These are phyloP conservation scores for Syzygium syzygioides DNA, from an alignment of 441 rosid genomes.

Conservation along the genomic window DNA sequence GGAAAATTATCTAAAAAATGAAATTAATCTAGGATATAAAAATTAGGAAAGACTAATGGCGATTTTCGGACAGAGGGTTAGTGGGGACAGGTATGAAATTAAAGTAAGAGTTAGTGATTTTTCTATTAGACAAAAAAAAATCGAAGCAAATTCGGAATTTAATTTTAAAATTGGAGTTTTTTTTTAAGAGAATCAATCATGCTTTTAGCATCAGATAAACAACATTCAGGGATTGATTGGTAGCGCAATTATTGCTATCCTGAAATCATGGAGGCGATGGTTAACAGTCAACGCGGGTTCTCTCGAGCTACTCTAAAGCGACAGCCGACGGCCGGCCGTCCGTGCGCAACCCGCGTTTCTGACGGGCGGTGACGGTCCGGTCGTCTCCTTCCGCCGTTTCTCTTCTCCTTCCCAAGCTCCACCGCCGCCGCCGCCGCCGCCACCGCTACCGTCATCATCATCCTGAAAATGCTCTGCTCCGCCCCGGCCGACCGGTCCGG, in stretches of 20 bases:
- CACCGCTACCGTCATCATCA: not conserved
- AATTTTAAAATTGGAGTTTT: too few species aligned
- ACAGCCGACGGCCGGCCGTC: not conserved
- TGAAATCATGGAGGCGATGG: not conserved
- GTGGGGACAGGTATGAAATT: too few species aligned
- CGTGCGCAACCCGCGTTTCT: not conserved
- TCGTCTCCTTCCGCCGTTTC: not conserved
- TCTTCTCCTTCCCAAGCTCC: not conserved
- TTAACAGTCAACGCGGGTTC: not conserved
- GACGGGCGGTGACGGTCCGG: not conserved
- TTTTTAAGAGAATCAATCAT: too few species aligned
- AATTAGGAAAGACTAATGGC: not conserved
- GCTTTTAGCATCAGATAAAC: too few species aligned
- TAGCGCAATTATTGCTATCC: not conserved
- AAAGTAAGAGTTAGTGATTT: too few species aligned
- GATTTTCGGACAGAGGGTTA: too few species aligned
- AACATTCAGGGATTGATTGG: not conserved
- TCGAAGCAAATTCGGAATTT: too few species aligned
- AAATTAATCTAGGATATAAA: not conserved
- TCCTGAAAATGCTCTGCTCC: conserved; percentile 55
- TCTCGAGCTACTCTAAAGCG: not conserved
- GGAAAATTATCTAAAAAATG: too few species aligned
- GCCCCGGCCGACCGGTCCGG: conserved; percentile 41
- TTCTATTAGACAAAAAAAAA: too few species aligned
- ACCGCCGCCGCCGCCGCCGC: not conserved